Percentiles rank a stretch among this genome's conserved stretches.
These are phyloP conservation scores for Conringia planisiliqua DNA, from an alignment of 345 rosid genomes.

Conservation along the genomic window DNA sequence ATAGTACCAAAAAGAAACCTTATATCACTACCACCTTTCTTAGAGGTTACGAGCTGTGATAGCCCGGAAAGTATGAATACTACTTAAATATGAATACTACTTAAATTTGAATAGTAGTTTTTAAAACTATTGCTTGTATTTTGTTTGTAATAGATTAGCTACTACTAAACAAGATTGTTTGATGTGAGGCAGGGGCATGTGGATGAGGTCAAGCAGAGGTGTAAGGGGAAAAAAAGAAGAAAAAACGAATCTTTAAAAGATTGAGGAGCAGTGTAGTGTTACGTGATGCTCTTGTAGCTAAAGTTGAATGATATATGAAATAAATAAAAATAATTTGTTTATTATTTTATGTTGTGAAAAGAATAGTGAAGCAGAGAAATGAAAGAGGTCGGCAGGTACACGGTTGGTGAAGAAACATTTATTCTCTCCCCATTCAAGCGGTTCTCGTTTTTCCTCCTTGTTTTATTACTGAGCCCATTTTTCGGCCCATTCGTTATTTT, in stretches of 20 bases:
- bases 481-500: constrained; percentile 7
- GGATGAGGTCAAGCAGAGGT: constrained; percentile 34
- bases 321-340: background rate
- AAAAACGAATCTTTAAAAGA: constrained; percentile 28
- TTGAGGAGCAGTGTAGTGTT: constrained; percentile 6
- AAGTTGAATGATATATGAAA: constrained; percentile 20
- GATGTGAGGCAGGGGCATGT: constrained; percentile 27
- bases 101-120: background rate
- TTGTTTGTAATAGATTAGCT: background rate
- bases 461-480: constrained; percentile 8
- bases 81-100: background rate
- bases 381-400: constrained; percentile 22
- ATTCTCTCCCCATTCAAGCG: constrained; percentile 6
- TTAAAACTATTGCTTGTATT: background rate
- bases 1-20: background rate
- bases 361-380: constrained; percentile 10
- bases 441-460: background rate
- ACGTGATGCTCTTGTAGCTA: constrained; percentile 6
- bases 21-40: no score
- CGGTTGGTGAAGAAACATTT: constrained; percentile 19
- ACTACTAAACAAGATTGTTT: constrained; percentile 6
- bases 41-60: background rate
- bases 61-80: background rate
- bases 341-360: background rate
- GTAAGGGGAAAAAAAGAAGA: background rate